Base-by-base conservation (phyloP, 345 rosid genomes). In the Euphorbia lathyris region DNA sequence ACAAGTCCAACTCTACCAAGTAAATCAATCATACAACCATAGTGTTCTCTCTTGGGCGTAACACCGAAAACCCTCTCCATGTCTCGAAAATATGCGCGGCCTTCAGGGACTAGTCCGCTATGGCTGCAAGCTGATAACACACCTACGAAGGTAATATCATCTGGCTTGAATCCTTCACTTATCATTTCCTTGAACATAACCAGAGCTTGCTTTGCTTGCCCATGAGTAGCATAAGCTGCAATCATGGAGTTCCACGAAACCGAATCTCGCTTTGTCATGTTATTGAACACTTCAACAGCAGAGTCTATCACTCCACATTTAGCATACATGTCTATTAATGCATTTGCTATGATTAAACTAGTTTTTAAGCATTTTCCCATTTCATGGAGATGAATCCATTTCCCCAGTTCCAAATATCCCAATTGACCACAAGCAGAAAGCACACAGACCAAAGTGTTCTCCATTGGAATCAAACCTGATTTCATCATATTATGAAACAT, bases 211-310 rank as follows among this genome's bases (percentile, higher is more conserved):
- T 58, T 23, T 19, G 78, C 73, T 1, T 50, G 58, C 51, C 86
- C 86, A 64, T 83, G 86, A 70, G 63, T 67, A 60, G 86, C 83
- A 29, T 59, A 72, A 6, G 79, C 83, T 12, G 67, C 64, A 57
- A 83, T 77, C 76, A 83, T 79, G 34, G 83, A 82, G 66, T 82
- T 82, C 85, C 85, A 82, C 43, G 85, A 76, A 45, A 76, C 81
- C 68, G 77, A 62, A 70, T 79, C 70, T 67, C 70, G 74, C 50
- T 58, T 0, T 16, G 67, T 52, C 83, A 77, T 77, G 4, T 26
- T 32, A 26, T 69, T 34, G 59, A 83, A 83, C 52, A 77, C 65
- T 51, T 53, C 7, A 0, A 67, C 78, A 16, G 86, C 79, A 36
- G 61, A 69, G 63, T 72, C 78, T 61, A 83, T 42, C 5, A 19